Evolutionary conservation across 495 filamentous ascomycete species (phyloP), one percentile per base, ranked within the genome.

Genomic region (Aspergillus coremiiformis): DNA sequence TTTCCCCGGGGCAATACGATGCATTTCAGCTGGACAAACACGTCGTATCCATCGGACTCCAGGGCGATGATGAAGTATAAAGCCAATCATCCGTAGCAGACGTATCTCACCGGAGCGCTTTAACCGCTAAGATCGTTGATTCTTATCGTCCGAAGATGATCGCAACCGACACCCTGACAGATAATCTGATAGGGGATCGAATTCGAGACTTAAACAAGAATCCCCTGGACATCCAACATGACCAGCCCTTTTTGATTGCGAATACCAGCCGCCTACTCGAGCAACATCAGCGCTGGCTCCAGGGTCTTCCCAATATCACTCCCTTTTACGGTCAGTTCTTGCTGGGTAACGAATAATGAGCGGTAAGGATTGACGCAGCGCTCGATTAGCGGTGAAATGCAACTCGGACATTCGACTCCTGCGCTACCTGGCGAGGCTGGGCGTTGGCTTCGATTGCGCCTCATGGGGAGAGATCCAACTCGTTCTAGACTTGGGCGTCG

Each of bases 351-450:
- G n/a, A n/a, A n/a, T n/a, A n/a, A n/a, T n/a, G n/a, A n/a, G n/a
- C n/a, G n/a, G n/a, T n/a, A n/a, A n/a, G n/a, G n/a, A n/a, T n/a
- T n/a, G n/a, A n/a, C n/a, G n/a, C n/a, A n/a, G n/a, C n/a, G n/a
- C n/a, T n/a, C n/a, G n/a, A n/a, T n/a, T n/a, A 67, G 66, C 68
- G 7, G 67, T 71, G 7, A 71, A 71, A 65, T 71, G 68, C 55
- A 70, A 70, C 42, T 48, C 61, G 0, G 65, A 70, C 42, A 49
- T 55, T 14, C 51, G 39, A 5, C 53, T 71, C 3, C 52, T 71
- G 20, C 50, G 53, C 20, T 33, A 30, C 10, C 62, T 71, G 24
- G 59, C 60, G 8, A 43, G 57, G 0, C 47, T 67, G 1, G 67
- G 64, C 4, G 54, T 58, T 0, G 56, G 59, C 20, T 71, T 68